Evolutionary conservation across 2,329 filamentous ascomycete species (phyloP).

Genomic region (Fonsecaea multimorphosa): DNA sequence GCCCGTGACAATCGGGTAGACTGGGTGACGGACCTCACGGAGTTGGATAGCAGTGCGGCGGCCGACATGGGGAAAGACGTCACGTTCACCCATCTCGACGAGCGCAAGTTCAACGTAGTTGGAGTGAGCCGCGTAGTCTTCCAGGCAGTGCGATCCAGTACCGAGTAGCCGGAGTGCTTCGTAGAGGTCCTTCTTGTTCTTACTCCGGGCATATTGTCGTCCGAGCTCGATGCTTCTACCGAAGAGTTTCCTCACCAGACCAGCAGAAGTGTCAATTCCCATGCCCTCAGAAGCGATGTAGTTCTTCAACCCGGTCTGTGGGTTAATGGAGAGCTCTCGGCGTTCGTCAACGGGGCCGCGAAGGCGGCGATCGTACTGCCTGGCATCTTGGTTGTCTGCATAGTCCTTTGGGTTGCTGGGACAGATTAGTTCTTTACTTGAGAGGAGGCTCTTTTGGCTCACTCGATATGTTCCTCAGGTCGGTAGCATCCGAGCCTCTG

Average conservation of each 20-base stretch:
- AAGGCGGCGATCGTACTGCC: slow-evolving; percentile 78
- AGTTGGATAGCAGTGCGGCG: slow-evolving; percentile 73
- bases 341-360: slow-evolving; percentile 81
- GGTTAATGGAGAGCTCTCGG: slow-evolving; percentile 79
- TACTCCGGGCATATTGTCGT: slow-evolving; percentile 69
- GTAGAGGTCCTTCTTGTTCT: slow-evolving; percentile 77
- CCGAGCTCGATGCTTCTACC: slow-evolving; percentile 77
- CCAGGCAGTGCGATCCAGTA: slow-evolving; percentile 86
- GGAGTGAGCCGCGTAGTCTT: slow-evolving; percentile 91
- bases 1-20: slow-evolving; percentile 86
- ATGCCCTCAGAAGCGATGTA: slow-evolving; percentile 87
- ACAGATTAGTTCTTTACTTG: slow-evolving; percentile 5
- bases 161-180: slow-evolving; percentile 86
- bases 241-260: slow-evolving; percentile 76
- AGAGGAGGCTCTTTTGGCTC: slow-evolving; percentile 46
- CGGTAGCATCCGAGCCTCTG: slow-evolving; percentile 81
- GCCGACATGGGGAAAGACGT: slow-evolving; percentile 88
- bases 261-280: slow-evolving; percentile 81
- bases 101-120: slow-evolving; percentile 90
- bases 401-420: slow-evolving; percentile 72
- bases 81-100: slow-evolving; percentile 80
- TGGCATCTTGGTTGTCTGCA: slow-evolving; percentile 84
- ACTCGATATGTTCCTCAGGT: slow-evolving; percentile 81
- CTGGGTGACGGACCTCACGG: slow-evolving; percentile 66
- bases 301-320: slow-evolving; percentile 79